Evolutionary conservation across 2,329 filamentous ascomycete genomes (phyloP).

Genomic region (Ophiosphaerella narmari): DNA sequence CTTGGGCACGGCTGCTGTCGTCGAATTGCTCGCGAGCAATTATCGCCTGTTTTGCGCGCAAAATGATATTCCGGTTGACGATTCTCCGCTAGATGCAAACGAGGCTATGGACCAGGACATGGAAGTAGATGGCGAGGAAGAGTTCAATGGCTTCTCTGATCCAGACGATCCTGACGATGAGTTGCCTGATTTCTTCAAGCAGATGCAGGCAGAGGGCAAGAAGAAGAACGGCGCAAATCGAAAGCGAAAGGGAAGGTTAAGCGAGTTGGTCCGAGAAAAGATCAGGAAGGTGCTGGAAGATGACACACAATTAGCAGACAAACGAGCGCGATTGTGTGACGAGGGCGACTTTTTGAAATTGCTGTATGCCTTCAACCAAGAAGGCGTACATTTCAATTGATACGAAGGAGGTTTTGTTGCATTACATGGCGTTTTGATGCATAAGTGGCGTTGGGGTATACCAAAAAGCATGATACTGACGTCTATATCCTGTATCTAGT

Average conservation of each 20-base stretch:
- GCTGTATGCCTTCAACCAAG: slow-evolving; percentile 82
- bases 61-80: slow-evolving; percentile 79
- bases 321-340: slow-evolving; percentile 82
- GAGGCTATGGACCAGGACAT: slow-evolving; percentile 49
- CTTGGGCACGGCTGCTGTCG: slow-evolving; percentile 77
- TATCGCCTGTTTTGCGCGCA: slow-evolving; percentile 90
- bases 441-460: slow-evolving; percentile 25
- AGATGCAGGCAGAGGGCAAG: slow-evolving; percentile 57
- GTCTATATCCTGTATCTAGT: not conserved
- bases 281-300: slow-evolving; percentile 82
- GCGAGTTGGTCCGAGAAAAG: slow-evolving; percentile 82
- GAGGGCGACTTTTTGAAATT: slow-evolving; percentile 89
- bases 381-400: slow-evolving; percentile 87
- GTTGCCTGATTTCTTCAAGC: slow-evolving; percentile 82
- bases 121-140: slow-evolving; percentile 57
- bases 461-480: slow-evolving; percentile 24
- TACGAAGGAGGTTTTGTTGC: not conserved
- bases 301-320: slow-evolving; percentile 78
- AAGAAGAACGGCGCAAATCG: slow-evolving; percentile 56
- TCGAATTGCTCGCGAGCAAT: slow-evolving; percentile 83
- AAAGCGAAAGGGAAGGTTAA: slow-evolving; percentile 79
- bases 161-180: slow-evolving; percentile 69
- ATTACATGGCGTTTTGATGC: slow-evolving; percentile 24
- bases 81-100: slow-evolving; percentile 46
- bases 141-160: slow-evolving; percentile 56